phyloP scores from a whole-genome alignment of 192 early-diverging fungal species.

The Podila clonocystis region DNA sequence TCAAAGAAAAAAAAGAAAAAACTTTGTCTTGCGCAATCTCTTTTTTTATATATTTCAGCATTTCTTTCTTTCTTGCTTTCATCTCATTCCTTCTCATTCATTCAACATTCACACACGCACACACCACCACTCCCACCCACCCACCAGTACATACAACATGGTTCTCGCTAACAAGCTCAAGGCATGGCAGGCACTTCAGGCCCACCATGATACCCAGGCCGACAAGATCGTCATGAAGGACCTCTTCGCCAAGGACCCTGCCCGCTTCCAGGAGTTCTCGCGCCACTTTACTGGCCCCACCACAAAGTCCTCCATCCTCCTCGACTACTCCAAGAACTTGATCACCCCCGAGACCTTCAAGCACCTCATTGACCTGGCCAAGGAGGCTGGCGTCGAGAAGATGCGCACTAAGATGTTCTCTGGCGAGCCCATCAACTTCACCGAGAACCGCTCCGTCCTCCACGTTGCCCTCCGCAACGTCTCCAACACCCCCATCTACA shows the following conservation, averaged over 20 bases:
- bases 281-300: conserved; percentile 72
- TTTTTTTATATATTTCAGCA: not conserved
- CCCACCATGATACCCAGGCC: conserved; percentile 83
- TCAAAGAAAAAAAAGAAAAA: conserved; percentile 7
- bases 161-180: conserved; percentile 77
- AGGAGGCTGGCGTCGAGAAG: conserved; percentile 85
- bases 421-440: conserved; percentile 98
- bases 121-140: not conserved
- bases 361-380: conserved; percentile 83
- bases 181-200: conserved; percentile 91
- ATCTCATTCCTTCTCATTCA: conserved; percentile 3
- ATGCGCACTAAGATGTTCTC: conserved; percentile 94
- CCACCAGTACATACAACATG: conserved; percentile 56
- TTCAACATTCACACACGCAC: not conserved
- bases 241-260: conserved; percentile 79
- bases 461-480: conserved; percentile 95
- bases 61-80: conserved; percentile 2
- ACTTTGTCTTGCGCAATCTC: not conserved
- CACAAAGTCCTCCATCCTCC: conserved; percentile 74
- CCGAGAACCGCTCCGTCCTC: conserved; percentile 95
- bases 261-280: conserved; percentile 85
- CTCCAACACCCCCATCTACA: conserved; percentile 84
- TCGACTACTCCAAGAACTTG: conserved; percentile 98
- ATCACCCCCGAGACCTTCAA: conserved; percentile 83
- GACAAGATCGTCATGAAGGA: conserved; percentile 81